Evolutionary conservation across 768 basidiomycete genomes (phyloP), one percentile per base, ranked within the genome.

Genomic region (Dendrothele bispora): DNA sequence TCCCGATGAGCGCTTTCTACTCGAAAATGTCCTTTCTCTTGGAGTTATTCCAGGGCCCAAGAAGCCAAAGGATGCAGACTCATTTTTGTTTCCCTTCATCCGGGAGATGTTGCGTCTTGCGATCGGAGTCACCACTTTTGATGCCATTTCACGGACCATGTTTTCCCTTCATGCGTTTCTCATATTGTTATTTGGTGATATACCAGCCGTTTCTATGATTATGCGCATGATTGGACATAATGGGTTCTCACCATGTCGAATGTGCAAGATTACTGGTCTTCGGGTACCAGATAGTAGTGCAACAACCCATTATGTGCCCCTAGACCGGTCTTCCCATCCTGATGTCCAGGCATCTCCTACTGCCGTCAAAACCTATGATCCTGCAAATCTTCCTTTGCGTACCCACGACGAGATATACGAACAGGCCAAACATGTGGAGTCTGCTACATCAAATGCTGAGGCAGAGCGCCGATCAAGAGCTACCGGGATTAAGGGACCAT

Each of bases 1-100:
- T n/a, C n/a, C n/a, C n/a, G n/a, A n/a, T n/a, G n/a, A n/a, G n/a
- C n/a, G n/a, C n/a, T n/a, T n/a, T n/a, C n/a, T n/a, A n/a, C n/a
- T n/a, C n/a, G n/a, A 51, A 25, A 37, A 46, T 29, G 45, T 59
- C 5, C 20, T 50, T 15, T 52, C 59, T 1, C 55, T 45, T 11
- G 51, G 46, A 14, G 50, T 51, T 41, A 57, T 30, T 39, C 59
- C 56, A 11, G 68, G 64, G 0, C 67, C 64, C 3, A 54, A 63
- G 29, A 61, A 65, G 25, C 68, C 64, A 0, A 59, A 65, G 34
- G 54, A 58, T 36, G n/a, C 61, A 12, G 67, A 69, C 24, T 67
- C 63, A 1, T 68, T 62, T 45, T 42, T 69, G 5, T 64, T 61
- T 29, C 58, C 62, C 4, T n/a, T n/a, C n/a, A n/a, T n/a, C n/a